These are phyloP conservation scores for Lasiodiplodia hormozganensis DNA, from an alignment of 2,329 filamentous ascomycete genomes.

Conservation along the genomic window DNA sequence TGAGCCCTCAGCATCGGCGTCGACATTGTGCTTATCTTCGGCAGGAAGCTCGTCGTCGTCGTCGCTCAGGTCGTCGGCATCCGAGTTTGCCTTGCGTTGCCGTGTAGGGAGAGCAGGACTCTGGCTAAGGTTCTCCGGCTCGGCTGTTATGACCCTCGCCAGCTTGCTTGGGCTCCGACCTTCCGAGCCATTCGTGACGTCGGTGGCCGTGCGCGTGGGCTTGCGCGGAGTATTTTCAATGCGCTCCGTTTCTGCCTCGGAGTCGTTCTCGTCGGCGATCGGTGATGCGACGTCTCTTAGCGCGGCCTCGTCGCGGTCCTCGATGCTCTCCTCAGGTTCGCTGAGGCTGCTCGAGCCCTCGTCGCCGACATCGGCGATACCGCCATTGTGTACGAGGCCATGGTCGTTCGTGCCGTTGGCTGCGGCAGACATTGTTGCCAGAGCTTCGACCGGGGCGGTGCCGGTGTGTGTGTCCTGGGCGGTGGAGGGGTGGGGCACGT, in stretches of 20 bases:
- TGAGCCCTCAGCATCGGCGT: conserved; percentile 13
- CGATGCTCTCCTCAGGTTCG: conserved; percentile 85
- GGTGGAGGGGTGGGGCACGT: conserved; percentile 22
- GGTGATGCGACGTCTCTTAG: conserved; percentile 17
- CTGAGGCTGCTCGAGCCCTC: conserved; percentile 85
- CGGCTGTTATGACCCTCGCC: conserved; percentile 41
- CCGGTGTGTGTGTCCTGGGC: conserved; percentile 7
- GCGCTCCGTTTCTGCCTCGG: conserved; percentile 93
- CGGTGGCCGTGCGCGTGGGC: conserved; percentile 49
- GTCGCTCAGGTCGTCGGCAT: conserved; percentile 18
- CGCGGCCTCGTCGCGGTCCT: conserved; percentile 56
- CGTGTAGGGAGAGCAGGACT: conserved; percentile 4
- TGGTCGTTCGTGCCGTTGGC: conserved; percentile 1
- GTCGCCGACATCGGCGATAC: conserved; percentile 26
- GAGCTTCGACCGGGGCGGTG: background rate
- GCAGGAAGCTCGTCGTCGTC: conserved; percentile 22
- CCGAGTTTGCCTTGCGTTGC: conserved; percentile 9
- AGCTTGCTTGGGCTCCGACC: conserved; percentile 47
- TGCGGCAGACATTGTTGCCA: conserved; percentile 3
- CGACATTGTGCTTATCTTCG: conserved; percentile 2
- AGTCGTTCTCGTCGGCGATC: conserved; percentile 64
- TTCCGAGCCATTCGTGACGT: conserved; percentile 45
- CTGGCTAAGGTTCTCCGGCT: conserved; percentile 36
- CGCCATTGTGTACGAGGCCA: background rate
- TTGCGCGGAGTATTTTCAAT: conserved; percentile 86